Evolutionary conservation across 2,329 filamentous ascomycete genomes (phyloP), one percentile per base, ranked within the genome.

Genomic region (Nothomitra cinnamomea): DNA sequence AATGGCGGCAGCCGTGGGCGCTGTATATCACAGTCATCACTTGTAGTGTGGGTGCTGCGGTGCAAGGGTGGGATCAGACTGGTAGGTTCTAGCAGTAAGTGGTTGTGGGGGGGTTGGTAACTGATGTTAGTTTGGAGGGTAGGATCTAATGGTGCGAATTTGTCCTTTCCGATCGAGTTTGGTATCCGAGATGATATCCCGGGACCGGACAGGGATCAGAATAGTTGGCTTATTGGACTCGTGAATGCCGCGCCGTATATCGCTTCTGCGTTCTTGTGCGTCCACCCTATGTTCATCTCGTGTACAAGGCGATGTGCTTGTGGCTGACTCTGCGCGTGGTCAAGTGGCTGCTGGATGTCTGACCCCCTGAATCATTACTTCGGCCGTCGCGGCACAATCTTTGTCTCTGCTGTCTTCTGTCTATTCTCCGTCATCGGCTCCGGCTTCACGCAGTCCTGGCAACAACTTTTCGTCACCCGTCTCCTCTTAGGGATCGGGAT

Each of bases 191-290:
- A 68, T 65, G 17, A 68, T 66, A 68, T 67, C 70, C 58, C 64
- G 36, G 71, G 71, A 42, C 66, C 68, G 10, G 60, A 67, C 22
- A 68, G 69, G 35, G 63, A 65, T 3, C 64, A 64, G 40, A 74
- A 80, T 60, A 68, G 69, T 17, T 79, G 76, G 70, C 68, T 85
- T 35, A 70, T 85, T n/a, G 83, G 83, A 45, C 66, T 85, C 1
- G 69, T 87, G 57, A 87, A 87, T 57, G 70, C 75, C 21, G 73
- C 68, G 49, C 69, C 75, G 0, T 76, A 80, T 53, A 68, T 80
- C 51, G 74, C 72, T 17, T 69, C 68, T 59, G 69, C 70, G 2
- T 42, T 54, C 19, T 17, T 54, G 53, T 54, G 28, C n/a, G 53
- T 25, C 5, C 12, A 1, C 38, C 22, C 40, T 59, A 41, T n/a